Conservation (phyloP, 306 rosid species). For the Castanea mollissima region DNA sequence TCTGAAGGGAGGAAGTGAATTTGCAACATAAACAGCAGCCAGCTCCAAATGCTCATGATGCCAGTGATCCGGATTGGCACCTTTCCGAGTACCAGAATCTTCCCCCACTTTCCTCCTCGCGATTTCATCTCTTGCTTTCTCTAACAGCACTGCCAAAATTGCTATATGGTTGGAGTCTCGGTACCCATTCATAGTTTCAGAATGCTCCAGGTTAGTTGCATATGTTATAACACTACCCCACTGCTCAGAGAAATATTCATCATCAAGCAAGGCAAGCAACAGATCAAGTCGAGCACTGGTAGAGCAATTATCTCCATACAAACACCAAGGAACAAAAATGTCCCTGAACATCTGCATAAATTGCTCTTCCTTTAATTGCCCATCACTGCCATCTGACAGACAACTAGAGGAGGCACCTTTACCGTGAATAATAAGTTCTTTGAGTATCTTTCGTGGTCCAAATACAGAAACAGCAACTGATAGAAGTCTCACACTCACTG, state of each 20-base stretch:
- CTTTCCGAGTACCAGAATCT: constrained; percentile 31
- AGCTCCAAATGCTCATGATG: constrained; percentile 67
- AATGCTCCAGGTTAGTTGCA: constrained; percentile 46
- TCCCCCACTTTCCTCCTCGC: constrained; percentile 42
- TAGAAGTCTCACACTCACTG: constrained; percentile 60
- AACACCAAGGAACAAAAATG: constrained; percentile 87
- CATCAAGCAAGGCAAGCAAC: constrained; percentile 74
- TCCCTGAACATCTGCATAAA: constrained; percentile 75
- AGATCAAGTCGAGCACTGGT: constrained; percentile 66
- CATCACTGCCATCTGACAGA: constrained; percentile 33
- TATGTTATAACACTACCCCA: constrained; percentile 64
- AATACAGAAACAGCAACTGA: constrained; percentile 66
- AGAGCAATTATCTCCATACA: constrained; percentile 50
- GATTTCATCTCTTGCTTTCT: constrained; percentile 60
- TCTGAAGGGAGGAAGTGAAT: constrained; percentile 48
- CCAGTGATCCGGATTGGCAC: constrained; percentile 57
- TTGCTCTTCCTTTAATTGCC: constrained; percentile 35
- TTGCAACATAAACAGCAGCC: constrained; percentile 60
- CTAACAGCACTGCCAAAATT: constrained; percentile 65
- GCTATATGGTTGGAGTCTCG: constrained; percentile 51
- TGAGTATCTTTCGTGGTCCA: constrained; percentile 71
- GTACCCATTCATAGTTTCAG: constrained; percentile 39
- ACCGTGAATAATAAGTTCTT: constrained; percentile 49
- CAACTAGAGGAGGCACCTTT: constrained; percentile 30
- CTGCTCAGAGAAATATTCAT: constrained; percentile 76